Conservation (phyloP, 306 rosid species). For the Quercus berberidifolia region DNA sequence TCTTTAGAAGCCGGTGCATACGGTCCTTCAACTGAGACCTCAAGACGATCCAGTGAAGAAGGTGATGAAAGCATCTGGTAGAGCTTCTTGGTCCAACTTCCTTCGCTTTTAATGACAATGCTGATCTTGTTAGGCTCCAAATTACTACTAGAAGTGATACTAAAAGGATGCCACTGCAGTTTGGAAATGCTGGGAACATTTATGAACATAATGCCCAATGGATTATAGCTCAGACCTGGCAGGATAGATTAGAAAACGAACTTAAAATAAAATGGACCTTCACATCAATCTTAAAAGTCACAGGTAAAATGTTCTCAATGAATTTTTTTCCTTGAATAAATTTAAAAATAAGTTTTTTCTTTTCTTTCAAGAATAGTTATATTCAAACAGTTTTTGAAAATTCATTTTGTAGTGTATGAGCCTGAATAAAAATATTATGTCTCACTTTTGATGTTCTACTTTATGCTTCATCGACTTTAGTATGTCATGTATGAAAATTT, state of each 20-base stretch:
- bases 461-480: too few relatives aligned
- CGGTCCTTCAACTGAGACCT: constrained; percentile 69
- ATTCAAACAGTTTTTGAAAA: too few relatives aligned
- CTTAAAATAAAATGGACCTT: neutral
- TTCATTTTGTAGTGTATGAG: too few relatives aligned
- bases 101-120: constrained; percentile 63
- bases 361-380: too few relatives aligned
- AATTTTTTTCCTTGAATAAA: too few relatives aligned
- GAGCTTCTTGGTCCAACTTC: constrained; percentile 67
- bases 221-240: constrained; percentile 59
- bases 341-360: too few relatives aligned
- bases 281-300: neutral
- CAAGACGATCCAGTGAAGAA: constrained; percentile 37
- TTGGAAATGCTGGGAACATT: constrained; percentile 73
- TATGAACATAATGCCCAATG: constrained; percentile 67
- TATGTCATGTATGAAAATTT: too few relatives aligned
- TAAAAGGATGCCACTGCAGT: constrained; percentile 95
- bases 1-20: constrained; percentile 59
- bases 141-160: constrained; percentile 59
- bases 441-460: too few relatives aligned
- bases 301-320: too few relatives aligned
- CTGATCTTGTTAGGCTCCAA: constrained; percentile 61
- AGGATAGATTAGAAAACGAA: neutral
- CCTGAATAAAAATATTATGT: too few relatives aligned
- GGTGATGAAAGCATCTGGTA: constrained; percentile 55